phyloP scores from a whole-genome alignment of 2,329 filamentous ascomycete species.

The Pseudogymnoascus sp. region DNA sequence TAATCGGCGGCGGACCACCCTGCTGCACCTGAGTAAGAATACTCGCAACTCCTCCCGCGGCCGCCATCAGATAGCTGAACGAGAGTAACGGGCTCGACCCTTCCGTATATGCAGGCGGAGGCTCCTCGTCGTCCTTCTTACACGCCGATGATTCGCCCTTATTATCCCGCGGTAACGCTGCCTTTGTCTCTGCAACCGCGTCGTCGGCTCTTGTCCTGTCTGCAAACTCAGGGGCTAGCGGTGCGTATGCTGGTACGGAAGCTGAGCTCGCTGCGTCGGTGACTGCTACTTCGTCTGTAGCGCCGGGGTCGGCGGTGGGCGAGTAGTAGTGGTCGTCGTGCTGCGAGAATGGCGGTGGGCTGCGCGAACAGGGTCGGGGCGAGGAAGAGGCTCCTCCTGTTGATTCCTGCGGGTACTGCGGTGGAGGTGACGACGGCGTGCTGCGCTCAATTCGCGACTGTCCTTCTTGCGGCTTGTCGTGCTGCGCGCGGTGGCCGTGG shows the following conservation, averaged over 20 bases:
- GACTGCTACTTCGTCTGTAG: slow-evolving; percentile 32
- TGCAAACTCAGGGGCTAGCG: slow-evolving; percentile 22
- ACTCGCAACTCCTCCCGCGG: slow-evolving; percentile 91
- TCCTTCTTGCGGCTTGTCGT: slow-evolving; percentile 23
- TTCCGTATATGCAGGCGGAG: slow-evolving; percentile 93
- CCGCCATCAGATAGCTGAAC: slow-evolving; percentile 96
- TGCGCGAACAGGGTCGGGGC: slow-evolving; percentile 40
- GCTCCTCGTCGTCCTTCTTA: slow-evolving; percentile 79
- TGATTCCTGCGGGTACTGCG: slow-evolving; percentile 39
- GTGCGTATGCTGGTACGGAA: slow-evolving; percentile 48
- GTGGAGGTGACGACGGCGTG: slow-evolving; percentile 51
- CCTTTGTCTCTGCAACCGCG: slow-evolving; percentile 67
- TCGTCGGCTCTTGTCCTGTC: slow-evolving; percentile 33
- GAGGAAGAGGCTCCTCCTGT: slow-evolving; percentile 45
- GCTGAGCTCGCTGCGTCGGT: slow-evolving; percentile 30
- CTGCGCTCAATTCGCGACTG: slow-evolving; percentile 27
- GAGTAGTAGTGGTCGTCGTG: slow-evolving; percentile 44
- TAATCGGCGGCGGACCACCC: slow-evolving; percentile 74
- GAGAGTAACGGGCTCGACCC: slow-evolving; percentile 84
- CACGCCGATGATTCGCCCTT: slow-evolving; percentile 62
- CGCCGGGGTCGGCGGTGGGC: slow-evolving; percentile 39
- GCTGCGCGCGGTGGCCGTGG: slow-evolving; percentile 18
- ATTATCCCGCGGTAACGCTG: slow-evolving; percentile 70
- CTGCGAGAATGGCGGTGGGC: not conserved
- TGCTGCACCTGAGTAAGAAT: slow-evolving; percentile 99